Evolutionary conservation across 2,329 filamentous ascomycete genomes (phyloP).

Genomic region (Pyricularia grisea): DNA sequence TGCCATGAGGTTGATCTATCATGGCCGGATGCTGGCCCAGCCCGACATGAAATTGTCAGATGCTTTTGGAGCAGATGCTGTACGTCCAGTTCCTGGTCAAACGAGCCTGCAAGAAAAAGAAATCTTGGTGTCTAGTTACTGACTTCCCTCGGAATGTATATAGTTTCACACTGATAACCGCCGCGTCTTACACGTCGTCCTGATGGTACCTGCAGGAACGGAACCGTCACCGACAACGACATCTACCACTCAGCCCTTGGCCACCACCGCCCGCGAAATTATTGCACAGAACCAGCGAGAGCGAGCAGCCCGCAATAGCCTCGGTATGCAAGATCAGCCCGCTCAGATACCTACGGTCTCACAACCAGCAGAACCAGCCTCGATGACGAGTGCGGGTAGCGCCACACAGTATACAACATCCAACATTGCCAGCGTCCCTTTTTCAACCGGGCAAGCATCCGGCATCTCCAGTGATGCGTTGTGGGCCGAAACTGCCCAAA

Average conservation of each 20-base stretch:
- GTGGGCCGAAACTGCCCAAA: neutral
- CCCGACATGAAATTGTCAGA: slow-evolving; percentile 47
- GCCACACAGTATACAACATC: neutral
- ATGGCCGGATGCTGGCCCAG: slow-evolving; percentile 44
- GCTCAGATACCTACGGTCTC: neutral
- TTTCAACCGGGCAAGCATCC: neutral
- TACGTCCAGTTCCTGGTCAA: slow-evolving; percentile 23
- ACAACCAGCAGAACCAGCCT: neutral
- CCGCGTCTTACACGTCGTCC: neutral
- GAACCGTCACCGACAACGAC: slow-evolving; percentile 36
- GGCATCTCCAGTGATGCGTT: neutral
- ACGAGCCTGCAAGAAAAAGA: neutral
- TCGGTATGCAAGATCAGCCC: slow-evolving; percentile 26
- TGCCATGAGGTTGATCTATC: slow-evolving; percentile 50
- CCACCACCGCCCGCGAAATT: slow-evolving; percentile 28
- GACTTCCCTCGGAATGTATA: neutral
- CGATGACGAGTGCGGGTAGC: neutral
- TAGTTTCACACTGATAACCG: neutral
- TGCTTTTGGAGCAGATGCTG: slow-evolving; percentile 45
- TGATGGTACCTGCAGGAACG: slow-evolving; percentile 23
- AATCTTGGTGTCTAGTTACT: neutral
- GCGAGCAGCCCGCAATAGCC: slow-evolving; percentile 28
- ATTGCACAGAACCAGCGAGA: slow-evolving; percentile 33
- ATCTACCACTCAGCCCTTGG: neutral
- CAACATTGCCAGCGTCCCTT: neutral